Base-by-base conservation (phyloP, 805 yeast genomes). In the Lachancea sp. region DNA sequence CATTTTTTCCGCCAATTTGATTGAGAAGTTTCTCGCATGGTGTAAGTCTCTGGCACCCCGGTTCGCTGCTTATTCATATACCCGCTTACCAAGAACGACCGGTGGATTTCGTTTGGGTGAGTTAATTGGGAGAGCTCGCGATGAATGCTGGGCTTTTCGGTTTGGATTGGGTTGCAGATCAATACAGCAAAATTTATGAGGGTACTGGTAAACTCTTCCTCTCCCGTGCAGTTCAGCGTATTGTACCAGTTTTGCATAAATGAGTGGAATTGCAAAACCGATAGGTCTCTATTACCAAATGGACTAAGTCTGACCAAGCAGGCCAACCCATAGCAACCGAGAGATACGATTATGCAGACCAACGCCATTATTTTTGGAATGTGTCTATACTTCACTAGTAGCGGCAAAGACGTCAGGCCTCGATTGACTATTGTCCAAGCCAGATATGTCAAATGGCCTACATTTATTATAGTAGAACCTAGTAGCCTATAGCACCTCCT, bases 301-400 rank as follows among this genome's bases (percentile, higher is more conserved):
- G 56, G 53, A 45, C 49, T 67, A 33, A 58, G 67, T 64, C 79
- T 77, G n/a, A 77, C 70, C 5, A 80, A 34, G 1, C 77, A 69
- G 0, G 95, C 89, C 32, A 78, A 45, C 0, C 65, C 50, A 51
- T 80, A 82, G 4, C 83, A 74, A 0, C 57, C 34, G 0, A 70
- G 51, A 43, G 92, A 81, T 12, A 80, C 50, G 1, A 62, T 11
- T 5, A 78, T 73, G 13, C 82, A 69, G 4, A 54, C 43, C 3
- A 77, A 47, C 0, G 80, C 74, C 28, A 78, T 56, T 15, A 83
- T 56, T 51, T 84, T 89, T 1, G 95, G 94, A 11, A 76, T 57
- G 47, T 78, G 77, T 1, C 87, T 81, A 43, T 77, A 55, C 11
- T 75, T 58, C 20, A 80, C 72, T 4, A 74, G 69, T 6, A 69